phyloP scores from a whole-genome alignment of 495 filamentous ascomycete species.

The Neurospora sp. region DNA sequence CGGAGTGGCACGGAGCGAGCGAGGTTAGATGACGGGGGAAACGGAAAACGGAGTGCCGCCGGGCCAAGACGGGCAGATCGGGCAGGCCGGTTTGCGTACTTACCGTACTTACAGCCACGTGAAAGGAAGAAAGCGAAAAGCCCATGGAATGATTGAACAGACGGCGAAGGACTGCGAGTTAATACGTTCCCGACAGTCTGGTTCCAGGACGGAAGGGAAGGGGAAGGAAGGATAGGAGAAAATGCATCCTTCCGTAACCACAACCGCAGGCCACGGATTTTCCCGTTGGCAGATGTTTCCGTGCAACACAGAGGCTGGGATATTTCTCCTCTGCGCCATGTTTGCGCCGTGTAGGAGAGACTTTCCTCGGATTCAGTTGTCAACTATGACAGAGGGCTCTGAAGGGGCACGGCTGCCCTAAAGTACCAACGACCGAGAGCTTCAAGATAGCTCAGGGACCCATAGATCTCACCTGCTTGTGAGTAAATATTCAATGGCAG shows the following conservation, averaged over 20 bases:
- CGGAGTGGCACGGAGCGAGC: background rate
- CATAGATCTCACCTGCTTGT: background rate
- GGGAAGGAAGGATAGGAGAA: background rate
- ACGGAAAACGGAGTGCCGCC: background rate
- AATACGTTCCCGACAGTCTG: conserved; percentile 8
- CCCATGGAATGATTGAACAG: background rate
- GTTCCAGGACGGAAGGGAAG: background rate
- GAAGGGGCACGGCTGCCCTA: background rate
- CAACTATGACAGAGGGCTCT: background rate
- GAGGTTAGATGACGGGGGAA: background rate
- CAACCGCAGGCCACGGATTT: background rate
- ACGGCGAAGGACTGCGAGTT: background rate
- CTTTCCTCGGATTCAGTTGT: background rate
- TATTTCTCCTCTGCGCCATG: background rate
- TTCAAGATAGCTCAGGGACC: background rate
- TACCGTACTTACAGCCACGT: background rate
- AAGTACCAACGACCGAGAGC: background rate
- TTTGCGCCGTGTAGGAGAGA: background rate
- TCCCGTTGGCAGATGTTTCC: background rate
- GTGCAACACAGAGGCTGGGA: background rate
- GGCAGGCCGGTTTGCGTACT: background rate
- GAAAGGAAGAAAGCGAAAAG: background rate
- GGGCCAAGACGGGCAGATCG: background rate
- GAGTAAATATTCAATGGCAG: background rate
- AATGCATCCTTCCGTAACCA: background rate